phyloP scores from a whole-genome alignment of 257 asterid genomes.

The Nicotiana sylvestris region DNA sequence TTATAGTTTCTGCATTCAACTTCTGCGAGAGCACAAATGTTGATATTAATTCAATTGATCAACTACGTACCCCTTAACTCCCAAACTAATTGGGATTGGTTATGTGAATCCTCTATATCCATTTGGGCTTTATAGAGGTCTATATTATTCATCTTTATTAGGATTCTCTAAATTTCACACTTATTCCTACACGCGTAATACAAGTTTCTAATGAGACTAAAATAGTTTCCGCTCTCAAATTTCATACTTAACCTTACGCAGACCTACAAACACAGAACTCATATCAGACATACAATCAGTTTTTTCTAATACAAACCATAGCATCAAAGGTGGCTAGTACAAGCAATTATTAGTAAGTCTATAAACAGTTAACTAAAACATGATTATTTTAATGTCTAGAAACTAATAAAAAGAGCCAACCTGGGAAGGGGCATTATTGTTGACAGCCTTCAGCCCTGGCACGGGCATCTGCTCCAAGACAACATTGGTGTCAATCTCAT shows the following conservation, averaged over 20 bases:
- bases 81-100: neutral
- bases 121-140: neutral
- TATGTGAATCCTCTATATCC: neutral
- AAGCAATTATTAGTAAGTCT: neutral
- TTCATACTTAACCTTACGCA: neutral
- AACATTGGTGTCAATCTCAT: slow-evolving; percentile 69
- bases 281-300: neutral
- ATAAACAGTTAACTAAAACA: neutral
- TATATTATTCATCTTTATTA: neutral
- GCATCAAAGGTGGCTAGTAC: neutral
- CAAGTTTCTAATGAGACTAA: neutral
- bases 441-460: slow-evolving; percentile 21
- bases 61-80: neutral
- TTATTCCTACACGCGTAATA: neutral
- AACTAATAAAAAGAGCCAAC: slow-evolving; percentile 20
- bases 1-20: slow-evolving; percentile 31
- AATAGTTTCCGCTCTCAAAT: no score
- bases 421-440: slow-evolving; percentile 43
- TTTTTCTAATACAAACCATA: neutral
- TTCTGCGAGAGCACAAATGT: slow-evolving; percentile 32
- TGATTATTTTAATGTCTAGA: neutral
- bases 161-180: neutral
- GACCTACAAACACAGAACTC: neutral
- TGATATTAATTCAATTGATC: neutral
- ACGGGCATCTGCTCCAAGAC: slow-evolving; percentile 20